Base-by-base conservation (phyloP, 2,329 filamentous ascomycete genomes). In the Fusarium chuoi region DNA sequence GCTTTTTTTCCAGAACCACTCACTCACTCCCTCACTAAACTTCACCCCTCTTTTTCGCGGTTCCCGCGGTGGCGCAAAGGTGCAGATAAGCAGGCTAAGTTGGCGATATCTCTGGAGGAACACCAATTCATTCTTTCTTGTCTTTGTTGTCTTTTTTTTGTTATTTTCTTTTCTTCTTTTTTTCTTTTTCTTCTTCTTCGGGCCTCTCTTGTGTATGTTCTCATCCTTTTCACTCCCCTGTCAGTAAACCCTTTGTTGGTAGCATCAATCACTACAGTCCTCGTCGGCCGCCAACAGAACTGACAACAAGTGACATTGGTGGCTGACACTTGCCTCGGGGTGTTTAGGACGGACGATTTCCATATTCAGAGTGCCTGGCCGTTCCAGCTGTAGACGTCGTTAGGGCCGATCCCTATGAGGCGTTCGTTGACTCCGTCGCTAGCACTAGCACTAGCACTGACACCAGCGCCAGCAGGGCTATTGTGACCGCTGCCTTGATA, bases 401-500 rank as follows among this genome's bases (percentile, higher is more conserved):
- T 68, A 41, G 64, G 58, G 57, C 59, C 41, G 45, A 73, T 68
- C 49, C 63, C 75, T 52, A 78, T 58, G 58, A 76, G 70, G 64
- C 70, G 69, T 39, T 74, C 67, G 62, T 68, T 70, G 58, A 64
- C 71, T 75, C 69, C 76, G 67, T 55, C 60, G 57, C 67, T 66
- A 69, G 63, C 35, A 54, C 33, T 49, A 49, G 30, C 26, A 28
- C 51, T 39, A 55, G 35, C 35, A 46, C 51, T 41, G 38, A 28
- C 51, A 14, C 35, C 35, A 55, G 51, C 35, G 14, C 51, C 55
- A 58, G 55, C 24, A 59, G 42, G 42, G 22, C 52, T 26, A 51
- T 73, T 54, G 52, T 74, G 55, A 39, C 41, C 62, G 55, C 51
- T 66, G 54, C 71, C 70, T 49, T 73, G 68, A 74, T 78, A 80